Evolutionary conservation across 2,329 filamentous ascomycete species (phyloP), one percentile per base, ranked within the genome.

Genomic region (Cercospora sp.): DNA sequence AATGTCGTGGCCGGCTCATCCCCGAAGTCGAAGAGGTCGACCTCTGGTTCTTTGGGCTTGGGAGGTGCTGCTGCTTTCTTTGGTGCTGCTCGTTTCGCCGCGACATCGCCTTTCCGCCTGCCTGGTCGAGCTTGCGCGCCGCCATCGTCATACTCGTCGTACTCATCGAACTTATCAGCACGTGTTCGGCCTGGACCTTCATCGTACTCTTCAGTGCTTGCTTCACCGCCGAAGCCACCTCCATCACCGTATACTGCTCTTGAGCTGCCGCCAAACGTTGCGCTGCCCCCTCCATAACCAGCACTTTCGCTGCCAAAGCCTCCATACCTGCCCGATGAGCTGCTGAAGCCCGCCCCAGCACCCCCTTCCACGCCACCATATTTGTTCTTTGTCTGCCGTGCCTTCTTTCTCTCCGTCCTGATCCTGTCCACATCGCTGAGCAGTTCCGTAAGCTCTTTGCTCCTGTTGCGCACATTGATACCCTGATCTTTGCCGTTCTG

Each of bases 401-500:
- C 92, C 84, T 99, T 99, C 85, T 99, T 99, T 63, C 88, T 81
- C 78, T 90, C 88, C 16, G 84, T 68, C 65, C 88, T 83, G 74
- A 98, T 97, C 18, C 90, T 87, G 18, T 98, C 94, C 68, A 97
- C 93, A 74, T 99, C 95, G 75, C 92, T 86, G 60, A 99, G 85
- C n/a, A 99, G 87, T 71, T 99, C 96, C 12, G 92, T 91, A 61
- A 99, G 85, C 82, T 99, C 95, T 82, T 97, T 97, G 73, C 95
- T 93, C 72, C 95, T 88, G 82, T 98, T 98, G 73, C 95, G 91
- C 68, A 99, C 95, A 78, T 99, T 99, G 80, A 99, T 89, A 69
- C 95, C 95, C 81, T 99, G 95, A 78, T 99, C 95, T 81, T 99
- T 99, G 79, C 95, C 95, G 80, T 98, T 98, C 78, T 88, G 86